Base-by-base conservation (phyloP, 345 rosid genomes). In the Conringia planisiliqua region DNA sequence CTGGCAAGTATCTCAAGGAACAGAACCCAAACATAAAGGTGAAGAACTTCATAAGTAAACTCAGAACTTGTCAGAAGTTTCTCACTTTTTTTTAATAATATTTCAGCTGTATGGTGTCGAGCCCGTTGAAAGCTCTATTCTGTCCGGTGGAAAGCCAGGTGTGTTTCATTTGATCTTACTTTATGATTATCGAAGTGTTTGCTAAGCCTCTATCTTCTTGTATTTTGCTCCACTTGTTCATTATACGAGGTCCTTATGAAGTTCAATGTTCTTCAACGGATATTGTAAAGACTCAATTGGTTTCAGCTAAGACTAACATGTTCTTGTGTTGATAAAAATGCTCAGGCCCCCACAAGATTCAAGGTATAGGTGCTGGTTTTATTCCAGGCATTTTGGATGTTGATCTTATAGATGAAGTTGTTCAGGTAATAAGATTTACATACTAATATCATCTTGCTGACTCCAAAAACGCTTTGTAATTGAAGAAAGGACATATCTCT, bases 321-420 rank as follows among this genome's bases (percentile, higher is more conserved):
- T 47, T 24, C 17, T 47, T 44, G 60, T 70, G 62, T 51, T 51
- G 42, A 39, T 70, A 32, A 26, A 79, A 62, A 42, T 71, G 59
- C 20, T 10, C 64, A 91, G 96, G 98, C 48, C 96, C 97, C 9
- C 97, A 91, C 82, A 91, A 91, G 83, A 91, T 93, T 79, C 98
- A 91, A 80, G 97, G 97, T 67, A 89, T 93, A 56, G 96, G 98
- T 56, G 98, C 94, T 70, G 98, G 92, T 66, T 93, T 93, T 72
- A 66, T 89, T 39, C 97, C 98, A 16, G 81, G 91, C 66, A 96
- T 91, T 73, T 82, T 93, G 88, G 85, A 88, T 35, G 88, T 89
- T 52, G 63, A 68, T 78, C 47, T 87, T 14, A 78, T 89, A 6
- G 94, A 93, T 80, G 96, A 91, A 86, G 90, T 88, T 71, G 74